Evolutionary conservation across 306 rosid species (phyloP), one percentile per base, ranked within the genome.

Genomic region (Lotus japonicus): DNA sequence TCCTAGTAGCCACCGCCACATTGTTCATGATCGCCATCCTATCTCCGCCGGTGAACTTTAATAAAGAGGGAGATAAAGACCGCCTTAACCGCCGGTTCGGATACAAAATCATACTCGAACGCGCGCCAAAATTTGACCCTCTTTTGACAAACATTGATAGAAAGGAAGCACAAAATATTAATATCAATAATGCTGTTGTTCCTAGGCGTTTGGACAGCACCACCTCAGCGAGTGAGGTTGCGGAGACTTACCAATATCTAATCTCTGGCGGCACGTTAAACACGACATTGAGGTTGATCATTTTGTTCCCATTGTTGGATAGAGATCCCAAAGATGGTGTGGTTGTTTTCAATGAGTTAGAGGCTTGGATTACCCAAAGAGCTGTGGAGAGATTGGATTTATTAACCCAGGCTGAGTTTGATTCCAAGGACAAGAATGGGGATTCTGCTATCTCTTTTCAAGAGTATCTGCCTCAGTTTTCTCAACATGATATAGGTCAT

Each of bases 261-360:
- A 70, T 72, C 7, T 65, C 82, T 0, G 80, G 56, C 26, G 89
- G 88, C 0, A 81, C 23, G 63, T 64, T 89, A 71, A 92, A 92
- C 50, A 73, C 88, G 4, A 83, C 97, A 3, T 66, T 77, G 72
- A 82, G 97, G 82, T 36, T 89, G 71, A 11, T 75, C 12, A 76
- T 76, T 42, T 54, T 92, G 80, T 89, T 89, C 73, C 96, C 98
- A 21, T 55, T 82, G 67, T 48, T 92, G 58, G 98, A 89, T 61
- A 70, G 70, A 45, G 79, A 79, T 11, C 88, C 95, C 0, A 56
- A 74, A 50, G 92, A 92, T 66, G 84, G 87, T 4, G 52, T 41
- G 7, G 53, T 92, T 46, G 71, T 33, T 76, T 77, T 66, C 44
- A 49, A 77, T 9, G 95, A 89, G 81, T 66, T 89, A 18, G 59